Evolutionary conservation across 2,329 filamentous ascomycete genomes (phyloP).

Genomic region (Phoma sp.): DNA sequence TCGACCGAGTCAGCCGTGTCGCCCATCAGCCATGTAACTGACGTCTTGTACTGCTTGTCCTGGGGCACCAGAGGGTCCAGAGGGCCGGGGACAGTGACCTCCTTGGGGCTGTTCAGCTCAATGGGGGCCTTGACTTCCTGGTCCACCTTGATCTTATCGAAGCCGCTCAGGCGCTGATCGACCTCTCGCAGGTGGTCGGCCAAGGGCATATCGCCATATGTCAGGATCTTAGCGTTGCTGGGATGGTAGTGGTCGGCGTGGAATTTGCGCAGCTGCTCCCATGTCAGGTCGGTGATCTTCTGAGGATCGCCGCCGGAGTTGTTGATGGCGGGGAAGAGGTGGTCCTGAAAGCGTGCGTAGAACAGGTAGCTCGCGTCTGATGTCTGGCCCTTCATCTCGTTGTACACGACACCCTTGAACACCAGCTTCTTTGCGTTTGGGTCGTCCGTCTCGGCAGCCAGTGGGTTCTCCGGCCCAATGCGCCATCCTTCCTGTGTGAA

Average conservation of each 20-base stretch:
- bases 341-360: slow-evolving; percentile 94
- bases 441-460: slow-evolving; percentile 54
- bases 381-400: slow-evolving; percentile 99
- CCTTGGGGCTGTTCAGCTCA: slow-evolving; percentile 71
- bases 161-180: slow-evolving; percentile 74
- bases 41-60: slow-evolving; percentile 92
- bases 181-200: slow-evolving; percentile 81
- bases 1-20: slow-evolving; percentile 84
- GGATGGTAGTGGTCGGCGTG: slow-evolving; percentile 95
- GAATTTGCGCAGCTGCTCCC: slow-evolving; percentile 86
- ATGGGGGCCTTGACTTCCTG: slow-evolving; percentile 79
- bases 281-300: slow-evolving; percentile 94
- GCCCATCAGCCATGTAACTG: slow-evolving; percentile 89
- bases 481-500: slow-evolving; percentile 98
- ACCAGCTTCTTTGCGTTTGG: slow-evolving; percentile 73
- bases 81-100: slow-evolving; percentile 78
- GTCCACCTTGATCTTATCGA: slow-evolving; percentile 74
- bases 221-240: slow-evolving; percentile 94
- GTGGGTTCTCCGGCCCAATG: slow-evolving; percentile 87
- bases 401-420: slow-evolving; percentile 98
- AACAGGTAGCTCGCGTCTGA: slow-evolving; percentile 96
- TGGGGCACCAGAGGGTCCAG: slow-evolving; percentile 85
- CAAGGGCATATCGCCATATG: slow-evolving; percentile 92
- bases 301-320: slow-evolving; percentile 97
- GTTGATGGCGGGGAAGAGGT: slow-evolving; percentile 91